Evolutionary conservation across 306 rosid genomes (phyloP).

Genomic region (Hylodesmum podocarpum): DNA sequence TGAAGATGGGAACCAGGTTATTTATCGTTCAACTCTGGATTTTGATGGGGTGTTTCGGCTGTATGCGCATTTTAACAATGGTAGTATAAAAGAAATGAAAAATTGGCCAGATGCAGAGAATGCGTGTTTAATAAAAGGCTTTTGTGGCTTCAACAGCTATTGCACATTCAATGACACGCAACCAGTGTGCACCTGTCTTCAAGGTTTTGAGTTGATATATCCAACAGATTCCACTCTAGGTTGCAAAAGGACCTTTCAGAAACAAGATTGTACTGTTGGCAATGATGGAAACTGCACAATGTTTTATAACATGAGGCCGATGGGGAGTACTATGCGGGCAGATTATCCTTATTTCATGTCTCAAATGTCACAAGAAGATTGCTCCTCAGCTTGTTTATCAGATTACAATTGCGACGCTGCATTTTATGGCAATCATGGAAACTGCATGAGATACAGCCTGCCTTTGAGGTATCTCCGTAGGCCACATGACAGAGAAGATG

Average conservation of each 20-base stretch:
- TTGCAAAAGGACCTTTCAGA: slow-evolving; percentile 28
- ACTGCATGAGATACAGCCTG: slow-evolving; percentile 22
- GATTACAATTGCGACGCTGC: slow-evolving; percentile 45
- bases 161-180: slow-evolving; percentile 18
- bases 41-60: slow-evolving; percentile 33
- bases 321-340: neutral
- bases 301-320: neutral
- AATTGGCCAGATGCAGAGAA: accelerated
- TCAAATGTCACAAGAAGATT: neutral
- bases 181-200: slow-evolving; percentile 21
- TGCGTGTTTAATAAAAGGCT: neutral
- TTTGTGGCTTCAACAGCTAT: slow-evolving; percentile 36
- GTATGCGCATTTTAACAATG: neutral
- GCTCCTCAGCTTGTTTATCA: slow-evolving; percentile 25
- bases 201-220: neutral
- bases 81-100: accelerated
- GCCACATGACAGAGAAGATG: accelerated
- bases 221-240: slow-evolving; percentile 10
- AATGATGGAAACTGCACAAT: neutral
- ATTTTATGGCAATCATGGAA: neutral
- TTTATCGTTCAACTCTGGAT: slow-evolving; percentile 29
- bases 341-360: neutral
- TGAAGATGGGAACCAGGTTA: neutral
- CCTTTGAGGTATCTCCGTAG: slow-evolving; percentile 39
- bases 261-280: neutral